Percentiles rank a stretch among this genome's conserved stretches.
Evolutionary conservation across 2,329 filamentous ascomycete species (phyloP).

Genomic region (Phaeosphaeria sp.): DNA sequence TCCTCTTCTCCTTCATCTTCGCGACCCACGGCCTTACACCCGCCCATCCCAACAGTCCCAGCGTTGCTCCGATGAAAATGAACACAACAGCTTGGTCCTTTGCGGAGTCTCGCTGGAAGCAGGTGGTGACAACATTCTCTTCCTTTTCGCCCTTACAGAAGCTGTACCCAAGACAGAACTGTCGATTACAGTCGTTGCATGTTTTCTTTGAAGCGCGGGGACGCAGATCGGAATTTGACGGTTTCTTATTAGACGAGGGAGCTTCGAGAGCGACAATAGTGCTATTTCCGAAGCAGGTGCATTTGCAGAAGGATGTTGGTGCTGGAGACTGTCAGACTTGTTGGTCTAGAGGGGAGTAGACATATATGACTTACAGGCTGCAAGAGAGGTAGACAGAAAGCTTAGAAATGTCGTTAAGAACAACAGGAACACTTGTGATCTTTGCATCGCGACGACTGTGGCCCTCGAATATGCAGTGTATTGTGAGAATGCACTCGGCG

Average conservation of each 20-base stretch:
- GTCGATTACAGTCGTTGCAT: slow-evolving; percentile 72
- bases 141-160: slow-evolving; percentile 67
- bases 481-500: slow-evolving; percentile 1
- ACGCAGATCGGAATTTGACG: slow-evolving; percentile 23
- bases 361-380: slow-evolving; percentile 49
- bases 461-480: not conserved
- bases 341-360: not conserved
- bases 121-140: slow-evolving; percentile 70
- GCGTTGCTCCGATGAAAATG: slow-evolving; percentile 70
- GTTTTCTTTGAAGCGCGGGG: slow-evolving; percentile 53
- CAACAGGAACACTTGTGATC: slow-evolving; percentile 28
- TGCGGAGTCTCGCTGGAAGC: slow-evolving; percentile 72
- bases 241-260: slow-evolving; percentile 35
- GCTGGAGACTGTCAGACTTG: slow-evolving; percentile 42
- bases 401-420: slow-evolving; percentile 37
- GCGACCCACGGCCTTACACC: slow-evolving; percentile 65
- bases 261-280: slow-evolving; percentile 71
- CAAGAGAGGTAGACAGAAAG: slow-evolving; percentile 50
- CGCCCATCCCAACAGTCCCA: slow-evolving; percentile 67
- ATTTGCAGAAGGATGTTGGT: slow-evolving; percentile 74
- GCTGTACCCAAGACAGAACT: slow-evolving; percentile 70
- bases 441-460: slow-evolving; percentile 26
- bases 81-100: slow-evolving; percentile 72
- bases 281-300: slow-evolving; percentile 71
- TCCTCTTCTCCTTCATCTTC: slow-evolving; percentile 56